A percentile compares a stretch with the other conserved stretches of the same genome.
These are phyloP conservation scores for Kappamyces sp. DNA, from an alignment of 192 early-diverging fungal species.

Conservation along the genomic window DNA sequence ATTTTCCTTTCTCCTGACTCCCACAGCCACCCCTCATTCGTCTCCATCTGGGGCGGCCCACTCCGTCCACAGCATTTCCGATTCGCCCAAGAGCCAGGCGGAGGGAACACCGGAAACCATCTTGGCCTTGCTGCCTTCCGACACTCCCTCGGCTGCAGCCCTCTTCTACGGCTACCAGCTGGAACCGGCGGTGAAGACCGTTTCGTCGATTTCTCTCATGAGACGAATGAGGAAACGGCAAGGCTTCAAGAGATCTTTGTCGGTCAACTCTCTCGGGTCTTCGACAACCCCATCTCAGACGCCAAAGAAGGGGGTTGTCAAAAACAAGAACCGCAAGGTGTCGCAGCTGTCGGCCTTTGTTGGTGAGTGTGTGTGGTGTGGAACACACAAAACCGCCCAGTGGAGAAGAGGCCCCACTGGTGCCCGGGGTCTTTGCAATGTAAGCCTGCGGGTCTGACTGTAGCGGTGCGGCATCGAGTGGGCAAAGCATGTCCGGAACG, in stretches of 20 bases:
- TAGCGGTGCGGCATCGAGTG: constrained; percentile 17
- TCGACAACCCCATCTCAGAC: too few relatives aligned
- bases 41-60: background rate
- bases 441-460: background rate
- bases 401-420: too few relatives aligned
- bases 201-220: constrained; percentile 1
- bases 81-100: too few relatives aligned
- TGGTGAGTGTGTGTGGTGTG: too few relatives aligned
- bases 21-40: background rate
- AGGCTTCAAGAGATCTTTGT: too few relatives aligned
- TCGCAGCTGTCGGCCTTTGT: too few relatives aligned
- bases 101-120: too few relatives aligned
- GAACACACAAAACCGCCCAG: too few relatives aligned
- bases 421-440: too few relatives aligned
- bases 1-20: constrained; percentile 5
- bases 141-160: background rate
- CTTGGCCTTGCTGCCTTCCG: background rate
- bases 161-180: background rate
- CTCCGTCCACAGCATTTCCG: background rate
- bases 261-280: too few relatives aligned
- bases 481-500: constrained; percentile 16
- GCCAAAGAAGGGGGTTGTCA: too few relatives aligned
- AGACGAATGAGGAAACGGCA: background rate
- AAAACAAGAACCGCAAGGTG: too few relatives aligned
- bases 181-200: constrained; percentile 9